phyloP scores from a whole-genome alignment of 306 rosid species.

The Casuarina glauca region DNA sequence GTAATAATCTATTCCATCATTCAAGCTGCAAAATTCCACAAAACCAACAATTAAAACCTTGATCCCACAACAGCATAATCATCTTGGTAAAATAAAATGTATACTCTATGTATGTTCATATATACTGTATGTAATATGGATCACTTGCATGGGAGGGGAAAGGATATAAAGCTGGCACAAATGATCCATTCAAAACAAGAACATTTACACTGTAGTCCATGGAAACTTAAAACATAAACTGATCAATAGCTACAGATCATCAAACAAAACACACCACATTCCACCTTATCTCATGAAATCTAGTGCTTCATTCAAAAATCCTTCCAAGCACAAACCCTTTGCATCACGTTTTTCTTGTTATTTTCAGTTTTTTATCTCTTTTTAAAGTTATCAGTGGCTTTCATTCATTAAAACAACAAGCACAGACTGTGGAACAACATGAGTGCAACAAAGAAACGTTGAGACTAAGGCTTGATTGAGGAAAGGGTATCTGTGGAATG shows the following conservation, averaged over 20 bases:
- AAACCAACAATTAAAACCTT: constrained; percentile 5
- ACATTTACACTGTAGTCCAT: neutral
- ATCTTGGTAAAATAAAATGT: neutral
- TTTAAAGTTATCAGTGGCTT: neutral
- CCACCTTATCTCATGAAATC: constrained; percentile 12
- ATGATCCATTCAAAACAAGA: neutral
- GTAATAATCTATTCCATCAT: neutral
- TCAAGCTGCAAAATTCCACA: neutral
- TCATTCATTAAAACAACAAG: neutral
- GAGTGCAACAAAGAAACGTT: neutral
- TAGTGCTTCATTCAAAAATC: neutral
- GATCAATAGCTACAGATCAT: neutral
- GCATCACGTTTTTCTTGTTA: neutral
- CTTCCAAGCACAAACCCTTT: constrained; percentile 15
- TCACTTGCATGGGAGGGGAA: too few relatives aligned
- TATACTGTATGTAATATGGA: too few relatives aligned
- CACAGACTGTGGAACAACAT: neutral
- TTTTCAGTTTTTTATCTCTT: neutral
- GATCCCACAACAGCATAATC: neutral
- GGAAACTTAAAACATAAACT: neutral
- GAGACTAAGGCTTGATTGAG: neutral
- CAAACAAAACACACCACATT: neutral
- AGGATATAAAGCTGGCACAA: neutral
- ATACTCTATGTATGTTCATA: neutral
- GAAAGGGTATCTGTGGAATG: neutral